These are phyloP conservation scores for Boletus vermiculosoides DNA, from an alignment of 768 basidiomycete genomes.

Conservation along the genomic window DNA sequence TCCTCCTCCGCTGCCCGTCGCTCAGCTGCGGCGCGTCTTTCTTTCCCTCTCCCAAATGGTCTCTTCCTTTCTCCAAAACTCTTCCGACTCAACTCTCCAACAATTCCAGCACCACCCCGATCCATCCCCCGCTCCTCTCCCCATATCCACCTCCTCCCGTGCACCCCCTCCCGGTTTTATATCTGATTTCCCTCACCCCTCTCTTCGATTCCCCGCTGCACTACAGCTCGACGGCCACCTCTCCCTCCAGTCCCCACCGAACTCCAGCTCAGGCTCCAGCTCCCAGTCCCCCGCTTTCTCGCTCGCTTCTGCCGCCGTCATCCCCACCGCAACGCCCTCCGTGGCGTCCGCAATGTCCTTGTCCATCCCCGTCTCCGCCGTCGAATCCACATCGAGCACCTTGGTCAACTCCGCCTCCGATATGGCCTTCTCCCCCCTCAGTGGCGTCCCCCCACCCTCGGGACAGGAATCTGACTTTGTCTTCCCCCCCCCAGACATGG, in stretches of 20 bases:
- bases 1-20: slow-evolving; percentile 1
- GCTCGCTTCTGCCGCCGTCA: neutral
- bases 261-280: slow-evolving; percentile 26
- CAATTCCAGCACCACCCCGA: neutral
- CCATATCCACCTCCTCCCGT: neutral
- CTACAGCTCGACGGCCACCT: slow-evolving; percentile 3
- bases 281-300: slow-evolving; percentile 21
- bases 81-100: neutral
- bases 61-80: too few relatives aligned
- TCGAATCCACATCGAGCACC: slow-evolving; percentile 19
- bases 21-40: neutral
- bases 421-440: slow-evolving; percentile 25
- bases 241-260: slow-evolving; percentile 20
- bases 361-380: slow-evolving; percentile 12
- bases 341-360: slow-evolving; percentile 9
- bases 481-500: slow-evolving; percentile 26
- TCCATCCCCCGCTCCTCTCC: neutral
- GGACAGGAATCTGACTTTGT: slow-evolving; percentile 23
- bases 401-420: slow-evolving; percentile 24
- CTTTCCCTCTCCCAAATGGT: neutral
- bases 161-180: slow-evolving; percentile 18
- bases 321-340: neutral
- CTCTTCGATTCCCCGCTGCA: neutral
- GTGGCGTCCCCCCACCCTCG: slow-evolving; percentile 1
- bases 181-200: slow-evolving; percentile 40